Evolutionary conservation across 164 flowering plant genomes (phyloP).

Genomic region (Vitis cinerea): DNA sequence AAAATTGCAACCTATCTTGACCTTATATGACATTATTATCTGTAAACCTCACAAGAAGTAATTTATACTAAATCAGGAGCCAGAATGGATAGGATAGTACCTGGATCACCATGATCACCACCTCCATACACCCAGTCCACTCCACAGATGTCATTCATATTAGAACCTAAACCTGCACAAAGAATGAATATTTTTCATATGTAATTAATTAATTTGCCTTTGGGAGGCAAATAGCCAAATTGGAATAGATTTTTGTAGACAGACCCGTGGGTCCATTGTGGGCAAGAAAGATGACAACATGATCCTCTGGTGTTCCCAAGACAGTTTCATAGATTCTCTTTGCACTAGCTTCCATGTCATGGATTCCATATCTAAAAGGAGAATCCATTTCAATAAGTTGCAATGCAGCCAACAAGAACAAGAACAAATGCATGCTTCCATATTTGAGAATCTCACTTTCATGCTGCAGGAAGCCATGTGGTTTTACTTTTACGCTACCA

Average conservation of each 20-base stretch:
- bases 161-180: conserved; percentile 74
- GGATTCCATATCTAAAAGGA: conserved; percentile 64
- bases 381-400: not conserved
- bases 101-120: conserved; percentile 95
- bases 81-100: conserved; percentile 29
- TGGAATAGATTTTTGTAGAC: conserved; percentile 2
- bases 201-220: not conserved
- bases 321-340: conserved; percentile 66
- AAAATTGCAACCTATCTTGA: not conserved
- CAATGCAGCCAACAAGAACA: conserved; percentile 1
- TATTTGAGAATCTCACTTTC: not conserved
- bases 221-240: not conserved
- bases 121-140: conserved; percentile 71
- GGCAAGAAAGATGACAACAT: conserved; percentile 70
- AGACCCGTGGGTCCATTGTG: conserved; percentile 94
- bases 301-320: conserved; percentile 58
- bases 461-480: not conserved
- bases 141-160: conserved; percentile 73
- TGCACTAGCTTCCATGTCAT: conserved; percentile 70
- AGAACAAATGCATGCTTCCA: not conserved
- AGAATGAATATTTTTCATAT: not conserved
- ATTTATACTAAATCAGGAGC: not conserved
- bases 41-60: not conserved
- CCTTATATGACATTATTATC: not conserved
- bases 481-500: not conserved